Evolutionary conservation across 495 filamentous ascomycete species (phyloP).

Genomic region (Hypoxylon trugodes): DNA sequence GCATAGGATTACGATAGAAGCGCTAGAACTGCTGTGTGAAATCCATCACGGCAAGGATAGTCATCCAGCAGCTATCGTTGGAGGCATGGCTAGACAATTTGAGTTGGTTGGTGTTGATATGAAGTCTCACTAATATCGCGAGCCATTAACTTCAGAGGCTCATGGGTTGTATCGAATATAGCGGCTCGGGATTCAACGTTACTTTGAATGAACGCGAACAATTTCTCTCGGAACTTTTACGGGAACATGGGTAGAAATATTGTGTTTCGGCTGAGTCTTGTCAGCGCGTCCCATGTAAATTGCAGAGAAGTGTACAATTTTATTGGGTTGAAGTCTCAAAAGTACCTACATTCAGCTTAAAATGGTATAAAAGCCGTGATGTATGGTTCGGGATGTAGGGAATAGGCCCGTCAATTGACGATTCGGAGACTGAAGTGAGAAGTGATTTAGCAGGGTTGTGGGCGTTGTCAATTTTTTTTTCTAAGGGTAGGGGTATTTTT

Average conservation of each 20-base stretch:
- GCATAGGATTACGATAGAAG: slow-evolving; percentile 25
- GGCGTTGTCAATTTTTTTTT: too few species aligned
- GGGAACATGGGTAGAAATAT: slow-evolving; percentile 5
- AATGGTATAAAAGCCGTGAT: neutral
- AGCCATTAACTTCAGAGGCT: slow-evolving; percentile 2
- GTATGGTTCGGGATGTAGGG: neutral
- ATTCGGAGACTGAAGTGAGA: neutral
- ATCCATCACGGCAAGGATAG: slow-evolving; percentile 11
- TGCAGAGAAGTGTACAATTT: slow-evolving; percentile 8
- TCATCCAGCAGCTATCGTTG: slow-evolving; percentile 1
- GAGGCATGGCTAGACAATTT: slow-evolving; percentile 2
- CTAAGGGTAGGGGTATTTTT: too few species aligned
- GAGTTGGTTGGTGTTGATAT: slow-evolving; percentile 8
- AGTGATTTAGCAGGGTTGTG: too few species aligned
- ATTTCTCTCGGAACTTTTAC: slow-evolving; percentile 11
- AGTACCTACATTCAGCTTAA: neutral
- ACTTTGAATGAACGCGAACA: slow-evolving; percentile 11
- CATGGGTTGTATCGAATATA: neutral
- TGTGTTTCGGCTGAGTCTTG: slow-evolving; percentile 11
- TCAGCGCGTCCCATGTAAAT: slow-evolving; percentile 29
- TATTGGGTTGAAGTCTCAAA: slow-evolving; percentile 7
- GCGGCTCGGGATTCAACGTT: slow-evolving; percentile 12
- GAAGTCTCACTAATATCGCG: neutral
- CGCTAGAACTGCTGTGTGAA: slow-evolving; percentile 12
- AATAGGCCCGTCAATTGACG: neutral